These are phyloP conservation scores for Aspergillus brasiliensis DNA, from an alignment of 2,329 filamentous ascomycete species.

Conservation along the genomic window DNA sequence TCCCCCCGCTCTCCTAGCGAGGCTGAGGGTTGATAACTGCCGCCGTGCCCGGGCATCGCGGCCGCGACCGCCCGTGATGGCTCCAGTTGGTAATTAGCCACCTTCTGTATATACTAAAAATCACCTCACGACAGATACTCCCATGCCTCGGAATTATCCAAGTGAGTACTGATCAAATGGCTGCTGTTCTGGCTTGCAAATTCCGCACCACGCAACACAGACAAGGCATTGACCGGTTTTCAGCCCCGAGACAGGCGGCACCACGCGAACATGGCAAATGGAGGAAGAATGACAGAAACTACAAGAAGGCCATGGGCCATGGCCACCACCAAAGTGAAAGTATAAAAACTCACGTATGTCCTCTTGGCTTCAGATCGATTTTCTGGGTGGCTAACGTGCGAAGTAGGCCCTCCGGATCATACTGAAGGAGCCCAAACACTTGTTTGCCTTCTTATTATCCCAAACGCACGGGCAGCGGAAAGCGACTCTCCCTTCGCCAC, in stretches of 20 bases:
- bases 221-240: not conserved
- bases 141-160: not conserved
- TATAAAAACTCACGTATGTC: not conserved
- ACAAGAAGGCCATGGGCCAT: not conserved
- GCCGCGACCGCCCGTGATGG: not conserved
- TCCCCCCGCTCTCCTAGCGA: not conserved
- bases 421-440: not conserved
- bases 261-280: not conserved
- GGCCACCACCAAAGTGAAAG: not conserved
- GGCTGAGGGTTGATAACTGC: not conserved
- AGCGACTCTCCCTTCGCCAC: not conserved
- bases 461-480: not conserved
- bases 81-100: not conserved
- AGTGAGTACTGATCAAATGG: not conserved
- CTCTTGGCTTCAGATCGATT: not conserved
- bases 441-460: not conserved
- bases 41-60: not conserved
- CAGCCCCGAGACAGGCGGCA: not conserved
- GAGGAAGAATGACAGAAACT: not conserved
- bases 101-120: not conserved
- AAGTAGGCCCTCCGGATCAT: not conserved
- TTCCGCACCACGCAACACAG: not conserved
- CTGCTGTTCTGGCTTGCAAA: not conserved
- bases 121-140: not conserved
- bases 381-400: not conserved